Evolutionary conservation across 2,329 filamentous ascomycete species (phyloP), one percentile per base, ranked within the genome.

Genomic region (Fonsecaea pedrosoi): DNA sequence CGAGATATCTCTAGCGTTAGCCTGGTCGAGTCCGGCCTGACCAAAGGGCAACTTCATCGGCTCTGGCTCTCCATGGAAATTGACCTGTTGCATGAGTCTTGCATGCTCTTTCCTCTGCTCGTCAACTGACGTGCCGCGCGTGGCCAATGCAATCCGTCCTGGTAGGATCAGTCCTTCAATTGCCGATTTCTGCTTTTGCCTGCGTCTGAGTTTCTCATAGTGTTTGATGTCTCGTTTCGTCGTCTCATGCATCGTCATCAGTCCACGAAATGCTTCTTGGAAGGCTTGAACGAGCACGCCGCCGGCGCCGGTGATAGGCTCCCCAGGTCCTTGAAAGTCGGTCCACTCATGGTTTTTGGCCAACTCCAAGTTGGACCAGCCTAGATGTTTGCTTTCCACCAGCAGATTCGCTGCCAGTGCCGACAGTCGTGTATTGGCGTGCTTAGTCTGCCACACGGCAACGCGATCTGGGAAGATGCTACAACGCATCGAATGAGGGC

Each of bases 371-470:
- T 85, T 80, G 10, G 78, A 78, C 77, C 81, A 83, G 58, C 82
- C 81, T 55, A 88, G 75, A 72, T 83, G 84, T 67, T 82, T 82
- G 70, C 83, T 79, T 60, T 85, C 79, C 3, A 84, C 78, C 6
- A 88, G 72, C 0, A 87, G 74, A 48, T 85, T 81, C 0, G 85
- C 85, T 2, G 86, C 86, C 18, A 85, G 73, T 1, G 84, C 79
- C 2, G 81, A 85, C 0, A 88, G 74, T 56, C 81, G 79, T 21
- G 86, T 70, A 8, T 77, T 76, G 1, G 81, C 82, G 37, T 79
- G 77, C 68, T 83, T 83, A 34, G 84, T 75, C 18, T 78, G 75
- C 86, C 86, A 88, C 0, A 81, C 80, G 0, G 86, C 86, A 2
- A 83, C 80, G 2, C 79, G 78, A 32, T 86, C 83, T 2, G 75